Conservation (phyloP, 305 asterid species). For the Fraxinus paxiana region DNA sequence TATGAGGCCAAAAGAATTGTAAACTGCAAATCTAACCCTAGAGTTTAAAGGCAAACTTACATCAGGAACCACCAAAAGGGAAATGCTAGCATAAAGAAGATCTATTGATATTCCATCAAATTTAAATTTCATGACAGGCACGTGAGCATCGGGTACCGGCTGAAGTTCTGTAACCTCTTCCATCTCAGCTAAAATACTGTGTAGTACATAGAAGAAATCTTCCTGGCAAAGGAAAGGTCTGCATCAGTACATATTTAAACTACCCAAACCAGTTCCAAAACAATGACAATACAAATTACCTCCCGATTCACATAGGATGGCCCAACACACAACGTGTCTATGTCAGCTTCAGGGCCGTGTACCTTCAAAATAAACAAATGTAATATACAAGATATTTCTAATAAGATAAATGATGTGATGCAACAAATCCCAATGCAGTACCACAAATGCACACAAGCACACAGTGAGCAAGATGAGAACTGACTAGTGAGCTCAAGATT, state of each 20-base stretch:
- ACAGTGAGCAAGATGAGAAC: neutral
- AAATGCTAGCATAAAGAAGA: conserved; percentile 85
- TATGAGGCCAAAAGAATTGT: neutral
- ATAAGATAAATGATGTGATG: neutral
- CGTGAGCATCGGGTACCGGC: conserved; percentile 96
- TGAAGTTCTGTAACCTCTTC: conserved; percentile 86
- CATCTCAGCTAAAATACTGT: conserved; percentile 56
- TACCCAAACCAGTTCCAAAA: conserved; percentile 4
- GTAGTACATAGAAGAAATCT: conserved; percentile 78
- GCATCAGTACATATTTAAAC: conserved; percentile 4
- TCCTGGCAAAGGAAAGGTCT: conserved; percentile 39
- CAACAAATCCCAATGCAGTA: neutral
- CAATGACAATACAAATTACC: conserved; percentile 28
- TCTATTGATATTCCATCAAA: conserved; percentile 90
- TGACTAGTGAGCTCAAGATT: neutral
- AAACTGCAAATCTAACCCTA: neutral
- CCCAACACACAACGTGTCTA: conserved; percentile 87
- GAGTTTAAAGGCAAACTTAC: conserved; percentile 40
- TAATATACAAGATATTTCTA: neutral
- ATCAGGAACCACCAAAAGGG: conserved; percentile 78
- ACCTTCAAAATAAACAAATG: conserved; percentile 40
- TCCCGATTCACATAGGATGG: conserved; percentile 83
- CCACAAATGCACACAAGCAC: neutral
- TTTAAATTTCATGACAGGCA: conserved; percentile 95
- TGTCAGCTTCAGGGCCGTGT: conserved; percentile 94